Conservation (phyloP, 2,329 filamentous ascomycete species). For the Sclerotinia spermophila region DNA sequence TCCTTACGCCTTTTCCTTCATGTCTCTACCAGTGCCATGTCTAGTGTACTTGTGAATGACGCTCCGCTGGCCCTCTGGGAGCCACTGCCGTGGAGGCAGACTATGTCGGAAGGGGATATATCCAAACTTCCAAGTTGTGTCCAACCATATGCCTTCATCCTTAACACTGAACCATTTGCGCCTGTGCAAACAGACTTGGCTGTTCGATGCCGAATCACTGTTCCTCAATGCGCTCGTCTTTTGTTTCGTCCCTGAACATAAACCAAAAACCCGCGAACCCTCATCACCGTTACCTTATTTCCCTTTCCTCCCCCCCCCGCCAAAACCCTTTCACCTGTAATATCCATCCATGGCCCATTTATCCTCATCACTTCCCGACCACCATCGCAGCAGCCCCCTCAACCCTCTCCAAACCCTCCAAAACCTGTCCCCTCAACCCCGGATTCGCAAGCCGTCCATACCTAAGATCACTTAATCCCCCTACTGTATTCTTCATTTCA, state of each 20-base stretch:
- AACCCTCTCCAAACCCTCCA: slow-evolving; percentile 62
- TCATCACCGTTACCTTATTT: neutral
- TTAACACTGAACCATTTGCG: neutral
- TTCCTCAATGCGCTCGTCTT: neutral
- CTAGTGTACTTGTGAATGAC: neutral
- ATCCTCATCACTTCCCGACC: neutral
- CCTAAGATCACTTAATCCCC: slow-evolving; percentile 74
- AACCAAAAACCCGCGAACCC: neutral
- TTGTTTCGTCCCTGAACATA: neutral
- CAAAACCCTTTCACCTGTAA: neutral
- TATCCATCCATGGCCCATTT: neutral
- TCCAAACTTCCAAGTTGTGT: neutral
- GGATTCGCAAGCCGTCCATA: slow-evolving; percentile 71
- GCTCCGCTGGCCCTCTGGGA: neutral
- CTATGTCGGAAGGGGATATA: neutral
- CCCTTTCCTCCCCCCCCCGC: neutral
- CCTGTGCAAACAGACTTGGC: neutral
- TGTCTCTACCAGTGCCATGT: neutral
- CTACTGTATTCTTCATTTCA: slow-evolving; percentile 62
- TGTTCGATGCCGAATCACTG: neutral
- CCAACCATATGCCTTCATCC: neutral
- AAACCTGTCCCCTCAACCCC: slow-evolving; percentile 60
- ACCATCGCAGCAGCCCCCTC: slow-evolving; percentile 38
- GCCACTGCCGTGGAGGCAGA: neutral
- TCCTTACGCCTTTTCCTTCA: slow-evolving; percentile 10